These are phyloP conservation scores for Pythium dissimile DNA, from an alignment of 352 stramenopile genomes.

Conservation along the genomic window DNA sequence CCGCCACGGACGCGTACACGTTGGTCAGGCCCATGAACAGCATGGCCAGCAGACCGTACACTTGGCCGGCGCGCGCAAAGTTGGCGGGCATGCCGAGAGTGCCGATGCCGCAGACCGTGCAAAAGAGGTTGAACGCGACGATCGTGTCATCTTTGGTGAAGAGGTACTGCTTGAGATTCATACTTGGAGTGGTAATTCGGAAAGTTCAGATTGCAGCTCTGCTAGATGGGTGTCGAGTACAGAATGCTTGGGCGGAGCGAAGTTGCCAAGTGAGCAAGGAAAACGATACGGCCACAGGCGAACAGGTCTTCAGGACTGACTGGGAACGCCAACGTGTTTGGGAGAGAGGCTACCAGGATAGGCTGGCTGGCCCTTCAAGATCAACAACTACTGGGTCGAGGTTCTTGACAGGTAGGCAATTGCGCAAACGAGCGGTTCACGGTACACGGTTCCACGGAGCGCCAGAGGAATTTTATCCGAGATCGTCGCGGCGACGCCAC, in stretches of 20 bases:
- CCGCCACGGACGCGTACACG: constrained; percentile 19
- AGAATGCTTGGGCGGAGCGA: background rate
- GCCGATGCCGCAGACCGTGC: constrained; percentile 62
- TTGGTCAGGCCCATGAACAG: constrained; percentile 29
- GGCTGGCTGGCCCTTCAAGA: constrained; percentile 3
- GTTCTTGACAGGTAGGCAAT: constrained; percentile 2
- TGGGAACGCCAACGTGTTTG: no score
- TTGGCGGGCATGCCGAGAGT: constrained; percentile 71
- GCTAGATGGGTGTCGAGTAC: background rate
- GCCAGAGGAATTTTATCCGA: constrained; percentile 6
- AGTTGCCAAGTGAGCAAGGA: background rate
- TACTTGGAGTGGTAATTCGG: background rate
- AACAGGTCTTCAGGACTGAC: background rate
- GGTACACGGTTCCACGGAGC: no score
- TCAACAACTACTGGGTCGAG: no score
- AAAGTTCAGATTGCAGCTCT: background rate
- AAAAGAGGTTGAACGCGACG: constrained; percentile 56
- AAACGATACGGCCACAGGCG: background rate
- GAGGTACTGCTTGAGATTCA: constrained; percentile 13
- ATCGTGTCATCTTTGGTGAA: constrained; percentile 27
- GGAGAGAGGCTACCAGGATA: no score
- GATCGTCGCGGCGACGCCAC: background rate
- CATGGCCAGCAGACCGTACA: constrained; percentile 15
- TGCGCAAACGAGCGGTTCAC: constrained; percentile 6
- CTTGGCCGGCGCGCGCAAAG: constrained; percentile 46